phyloP scores from a whole-genome alignment of 371 early-diverging fungal species.

The Apophysomyces variabilis region DNA sequence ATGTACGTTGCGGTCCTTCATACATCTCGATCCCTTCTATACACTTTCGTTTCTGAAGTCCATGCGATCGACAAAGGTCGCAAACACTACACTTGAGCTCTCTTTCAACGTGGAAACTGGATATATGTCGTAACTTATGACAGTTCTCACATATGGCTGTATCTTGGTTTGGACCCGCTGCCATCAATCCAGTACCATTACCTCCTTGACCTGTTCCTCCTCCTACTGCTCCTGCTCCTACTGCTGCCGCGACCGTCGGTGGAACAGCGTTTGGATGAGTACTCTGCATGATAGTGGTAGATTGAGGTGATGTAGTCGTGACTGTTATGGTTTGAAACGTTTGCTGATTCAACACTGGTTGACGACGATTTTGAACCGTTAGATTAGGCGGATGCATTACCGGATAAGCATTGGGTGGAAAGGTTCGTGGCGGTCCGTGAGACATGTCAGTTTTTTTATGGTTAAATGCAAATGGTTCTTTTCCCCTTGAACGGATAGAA shows the following conservation, averaged over 20 bases:
- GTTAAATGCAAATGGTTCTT: background rate
- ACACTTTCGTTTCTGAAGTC: background rate
- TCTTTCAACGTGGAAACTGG: background rate
- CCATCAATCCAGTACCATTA: constrained; percentile 1
- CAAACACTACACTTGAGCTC: background rate
- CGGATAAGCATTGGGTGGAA: constrained; percentile 5
- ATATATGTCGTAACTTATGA: background rate
- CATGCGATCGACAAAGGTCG: background rate
- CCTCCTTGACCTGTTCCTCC: constrained; percentile 15
- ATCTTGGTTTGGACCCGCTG: background rate
- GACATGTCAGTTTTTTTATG: background rate
- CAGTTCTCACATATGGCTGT: background rate
- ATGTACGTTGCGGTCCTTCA: constrained; percentile 1
- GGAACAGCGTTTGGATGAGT: constrained; percentile 5
- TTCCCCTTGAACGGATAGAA: constrained; percentile 7
- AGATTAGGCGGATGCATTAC: constrained; percentile 6
- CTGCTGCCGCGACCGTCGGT: background rate
- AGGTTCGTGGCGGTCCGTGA: constrained; percentile 11
- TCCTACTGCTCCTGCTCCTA: constrained; percentile 16
- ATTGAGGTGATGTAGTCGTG: constrained; percentile 9
- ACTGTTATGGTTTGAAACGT: constrained; percentile 10
- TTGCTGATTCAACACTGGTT: constrained; percentile 3
- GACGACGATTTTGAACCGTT: background rate
- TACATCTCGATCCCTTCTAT: background rate
- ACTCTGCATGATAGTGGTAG: background rate